Percentiles rank a stretch among this genome's conserved stretches.
Conservation (phyloP, 1,284 basidiomycete genomes). For the Sanguinoderma infundibulare region DNA sequence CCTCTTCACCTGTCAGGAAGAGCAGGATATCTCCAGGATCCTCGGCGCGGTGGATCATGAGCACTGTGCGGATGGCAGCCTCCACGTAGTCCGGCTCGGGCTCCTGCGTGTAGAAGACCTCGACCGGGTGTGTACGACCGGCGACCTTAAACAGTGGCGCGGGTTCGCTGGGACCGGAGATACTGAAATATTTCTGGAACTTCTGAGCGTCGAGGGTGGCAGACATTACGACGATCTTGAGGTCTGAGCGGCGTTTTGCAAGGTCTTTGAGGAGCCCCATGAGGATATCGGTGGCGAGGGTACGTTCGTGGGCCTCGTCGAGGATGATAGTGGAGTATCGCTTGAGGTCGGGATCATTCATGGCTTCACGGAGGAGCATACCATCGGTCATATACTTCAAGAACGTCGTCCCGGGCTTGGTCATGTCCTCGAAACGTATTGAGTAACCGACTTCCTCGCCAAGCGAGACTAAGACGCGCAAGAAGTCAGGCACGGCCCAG, state of each 20-base stretch:
- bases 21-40: constrained; percentile 92
- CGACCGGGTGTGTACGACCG: constrained; percentile 95
- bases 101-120: constrained; percentile 95
- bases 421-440: constrained; percentile 99
- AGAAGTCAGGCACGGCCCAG: background rate
- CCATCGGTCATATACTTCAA: constrained; percentile 99
- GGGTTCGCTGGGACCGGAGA: constrained; percentile 45
- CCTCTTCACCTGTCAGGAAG: constrained; percentile 98
- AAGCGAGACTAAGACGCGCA: constrained; percentile 69
- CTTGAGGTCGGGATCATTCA: constrained; percentile 91
- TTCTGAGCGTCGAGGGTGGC: constrained; percentile 97
- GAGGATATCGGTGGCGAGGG: constrained; percentile 96
- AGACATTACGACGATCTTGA: constrained; percentile 99
- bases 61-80: constrained; percentile 93
- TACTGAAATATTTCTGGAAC: constrained; percentile 95
- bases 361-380: constrained; percentile 96
- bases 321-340: constrained; percentile 98
- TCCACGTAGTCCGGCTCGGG: constrained; percentile 98
- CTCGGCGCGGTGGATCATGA: constrained; percentile 98
- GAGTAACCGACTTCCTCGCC: constrained; percentile 97
- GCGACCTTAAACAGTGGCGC: constrained; percentile 97
- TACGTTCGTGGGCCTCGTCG: constrained; percentile 99
- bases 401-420: constrained; percentile 88
- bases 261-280: constrained; percentile 90
- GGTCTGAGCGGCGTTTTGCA: constrained; percentile 81